Conservation (phyloP, 495 filamentous ascomycete genomes). For the Amniculicola lignicola region DNA sequence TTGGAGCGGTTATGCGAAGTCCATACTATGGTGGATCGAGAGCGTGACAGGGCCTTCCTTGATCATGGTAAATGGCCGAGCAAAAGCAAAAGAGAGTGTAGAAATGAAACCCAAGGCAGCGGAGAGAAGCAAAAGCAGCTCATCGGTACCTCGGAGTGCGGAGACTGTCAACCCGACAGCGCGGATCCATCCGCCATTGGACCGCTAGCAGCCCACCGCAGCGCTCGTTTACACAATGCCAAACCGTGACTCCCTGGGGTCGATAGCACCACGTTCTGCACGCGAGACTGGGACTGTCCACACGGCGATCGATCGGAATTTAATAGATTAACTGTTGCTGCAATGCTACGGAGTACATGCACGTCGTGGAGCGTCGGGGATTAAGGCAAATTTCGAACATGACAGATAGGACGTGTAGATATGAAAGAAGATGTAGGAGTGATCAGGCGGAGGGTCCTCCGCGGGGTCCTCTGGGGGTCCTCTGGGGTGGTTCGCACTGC, state of each 20-base stretch:
- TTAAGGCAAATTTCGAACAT: constrained; percentile 9
- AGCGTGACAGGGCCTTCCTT: no score
- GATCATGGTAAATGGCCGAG: no score
- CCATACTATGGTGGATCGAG: no score
- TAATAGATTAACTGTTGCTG: constrained; percentile 6
- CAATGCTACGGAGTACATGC: constrained; percentile 19
- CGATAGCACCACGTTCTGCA: constrained; percentile 12
- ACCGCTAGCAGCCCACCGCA: not conserved
- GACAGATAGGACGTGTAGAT: not conserved
- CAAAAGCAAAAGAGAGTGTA: no score
- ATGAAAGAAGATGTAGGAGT: not conserved
- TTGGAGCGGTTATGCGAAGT: no score
- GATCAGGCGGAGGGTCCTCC: not conserved
- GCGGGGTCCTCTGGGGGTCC: not conserved
- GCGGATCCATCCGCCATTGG: constrained; percentile 1
- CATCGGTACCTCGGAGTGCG: no score
- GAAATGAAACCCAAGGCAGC: no score
- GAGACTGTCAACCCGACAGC: constrained; percentile 3
- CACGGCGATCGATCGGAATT: constrained; percentile 9
- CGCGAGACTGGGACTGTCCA: not conserved
- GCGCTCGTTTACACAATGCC: not conserved
- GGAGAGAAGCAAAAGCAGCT: no score
- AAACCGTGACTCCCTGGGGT: not conserved
- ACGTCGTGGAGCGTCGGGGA: constrained; percentile 3
- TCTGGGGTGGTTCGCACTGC: not conserved